Percentiles rank a stretch among this genome's conserved stretches.
Evolutionary conservation across 2,329 filamentous ascomycete genomes (phyloP).

Genomic region (Ramichloridium luteum): DNA sequence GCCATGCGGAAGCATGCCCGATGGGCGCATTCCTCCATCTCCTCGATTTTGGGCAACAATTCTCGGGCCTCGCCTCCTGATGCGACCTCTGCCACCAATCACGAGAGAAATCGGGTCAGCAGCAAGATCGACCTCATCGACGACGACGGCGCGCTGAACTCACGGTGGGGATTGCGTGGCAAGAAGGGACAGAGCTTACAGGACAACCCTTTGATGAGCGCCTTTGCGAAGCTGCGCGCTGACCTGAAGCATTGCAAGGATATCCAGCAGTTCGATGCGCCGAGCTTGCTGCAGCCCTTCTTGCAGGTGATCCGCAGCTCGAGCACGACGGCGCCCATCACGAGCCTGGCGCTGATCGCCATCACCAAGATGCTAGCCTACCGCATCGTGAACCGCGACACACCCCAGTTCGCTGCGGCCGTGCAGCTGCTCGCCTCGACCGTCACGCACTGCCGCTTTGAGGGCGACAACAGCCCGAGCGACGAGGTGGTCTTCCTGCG

Average conservation of each 20-base stretch:
- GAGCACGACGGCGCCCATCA: constrained; percentile 90
- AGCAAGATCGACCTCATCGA: constrained; percentile 24
- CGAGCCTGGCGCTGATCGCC: constrained; percentile 81
- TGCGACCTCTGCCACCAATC: constrained; percentile 9
- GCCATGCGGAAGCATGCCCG: constrained; percentile 96
- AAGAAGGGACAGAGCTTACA: constrained; percentile 97
- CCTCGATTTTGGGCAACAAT: constrained; percentile 65
- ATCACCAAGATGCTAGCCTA: constrained; percentile 96
- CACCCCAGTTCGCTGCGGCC: constrained; percentile 75
- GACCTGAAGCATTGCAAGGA: constrained; percentile 82
- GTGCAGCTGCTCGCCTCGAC: constrained; percentile 93
- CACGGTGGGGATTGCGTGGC: constrained; percentile 83
- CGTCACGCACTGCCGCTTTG: constrained; percentile 94
- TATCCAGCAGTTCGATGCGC: constrained; percentile 78
- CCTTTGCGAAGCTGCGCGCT: constrained; percentile 77
- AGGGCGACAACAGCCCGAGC: constrained; percentile 86
- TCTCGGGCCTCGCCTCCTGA: constrained; percentile 9
- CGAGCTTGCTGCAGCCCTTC: constrained; percentile 81
- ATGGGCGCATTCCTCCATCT: constrained; percentile 91
- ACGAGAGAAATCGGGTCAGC: constrained; percentile 22
- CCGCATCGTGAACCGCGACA: constrained; percentile 71
- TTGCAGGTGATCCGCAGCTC: constrained; percentile 93
- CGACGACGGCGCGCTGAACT: constrained; percentile 45
- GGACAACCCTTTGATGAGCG: constrained; percentile 91
- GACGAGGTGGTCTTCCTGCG: constrained; percentile 91